Evolutionary conservation across 2,329 filamentous ascomycete species (phyloP), one percentile per base, ranked within the genome.

Genomic region (Fusarium cyanostomum): DNA sequence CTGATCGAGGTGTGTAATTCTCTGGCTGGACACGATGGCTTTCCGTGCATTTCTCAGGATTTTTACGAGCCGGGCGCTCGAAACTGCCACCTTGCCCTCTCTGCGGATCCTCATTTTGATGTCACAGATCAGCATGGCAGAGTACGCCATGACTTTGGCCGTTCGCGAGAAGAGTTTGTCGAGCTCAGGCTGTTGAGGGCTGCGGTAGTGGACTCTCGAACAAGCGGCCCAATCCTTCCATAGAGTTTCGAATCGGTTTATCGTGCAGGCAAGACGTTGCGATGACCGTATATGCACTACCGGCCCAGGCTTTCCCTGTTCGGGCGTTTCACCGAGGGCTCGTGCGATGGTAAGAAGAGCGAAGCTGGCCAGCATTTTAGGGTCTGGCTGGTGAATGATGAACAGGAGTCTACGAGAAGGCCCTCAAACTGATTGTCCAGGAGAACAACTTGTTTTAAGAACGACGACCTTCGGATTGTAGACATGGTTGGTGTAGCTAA

Each of bases 261-360:
- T 52, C 4, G 57, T 54, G 33, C 49, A 41, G 15, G 27, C 37
- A 12, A 64, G 41, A 30, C 53, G 57, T 15, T 43, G 43, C 15
- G 52, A 57, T 18, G 52, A 42, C 46, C 30, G 21, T 24, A 61
- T 41, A 18, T 26, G 18, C 18, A 64, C 45, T 3, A 28, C 52
- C 7, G 51, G 26, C 12, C 10, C 15, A 24, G 60, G 57, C 44
- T 41, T 55, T 39, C 37, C 44, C 50, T 64, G 57, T 37, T 64
- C 57, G 28, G 60, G 37, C 16, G 60, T 64, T 35, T 64, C 60
- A 39, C 60, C 57, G 31, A 64, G 45, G 33, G 60, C 60, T 12
- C 53, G 44, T 35, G 52, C 44, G 24, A 64, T 64, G 35, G 46
- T 41, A 15, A 43, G 44, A 11, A 64, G 57, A 30, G 60, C 60